Evolutionary conservation across 805 yeast species (phyloP).

Genomic region (Yarrowia sp.): DNA sequence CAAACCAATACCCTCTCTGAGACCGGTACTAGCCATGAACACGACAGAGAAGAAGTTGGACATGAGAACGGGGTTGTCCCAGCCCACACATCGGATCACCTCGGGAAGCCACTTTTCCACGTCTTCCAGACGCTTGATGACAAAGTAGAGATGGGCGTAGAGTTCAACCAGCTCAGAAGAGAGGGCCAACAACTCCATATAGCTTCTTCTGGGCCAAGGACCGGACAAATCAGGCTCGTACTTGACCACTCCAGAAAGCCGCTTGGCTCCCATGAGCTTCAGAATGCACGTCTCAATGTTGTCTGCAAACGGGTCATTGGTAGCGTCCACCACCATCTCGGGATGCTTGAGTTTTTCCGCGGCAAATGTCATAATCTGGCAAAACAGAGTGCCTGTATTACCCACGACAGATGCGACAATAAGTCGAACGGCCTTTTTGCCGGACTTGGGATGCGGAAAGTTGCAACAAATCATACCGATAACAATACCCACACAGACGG

Average conservation of each 20-base stretch:
- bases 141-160: constrained; percentile 33
- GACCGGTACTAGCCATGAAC: constrained; percentile 37
- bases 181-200: constrained; percentile 35
- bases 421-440: constrained; percentile 37
- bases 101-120: constrained; percentile 32
- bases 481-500: constrained; percentile 38
- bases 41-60: constrained; percentile 37
- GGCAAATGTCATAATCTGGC: constrained; percentile 38
- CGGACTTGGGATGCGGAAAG: constrained; percentile 39
- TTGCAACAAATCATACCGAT: constrained; percentile 38
- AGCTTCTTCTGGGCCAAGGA: constrained; percentile 38
- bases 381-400: constrained; percentile 35
- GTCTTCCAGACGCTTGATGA: constrained; percentile 35
- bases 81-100: constrained; percentile 35
- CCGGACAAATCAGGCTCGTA: constrained; percentile 42
- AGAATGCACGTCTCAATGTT: constrained; percentile 28
- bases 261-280: constrained; percentile 27
- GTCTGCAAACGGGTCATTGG: constrained; percentile 32
- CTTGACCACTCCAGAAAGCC: constrained; percentile 20
- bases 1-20: constrained; percentile 35
- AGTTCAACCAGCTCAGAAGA: constrained; percentile 35
- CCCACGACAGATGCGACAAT: constrained; percentile 34
- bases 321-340: constrained; percentile 31
- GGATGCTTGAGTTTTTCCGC: constrained; percentile 34
- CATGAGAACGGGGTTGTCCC: constrained; percentile 36